A percentile compares a stretch with the other conserved stretches of the same genome.
These are phyloP conservation scores for Saturnispora silvae DNA, from an alignment of 805 yeast genomes.

Conservation along the genomic window DNA sequence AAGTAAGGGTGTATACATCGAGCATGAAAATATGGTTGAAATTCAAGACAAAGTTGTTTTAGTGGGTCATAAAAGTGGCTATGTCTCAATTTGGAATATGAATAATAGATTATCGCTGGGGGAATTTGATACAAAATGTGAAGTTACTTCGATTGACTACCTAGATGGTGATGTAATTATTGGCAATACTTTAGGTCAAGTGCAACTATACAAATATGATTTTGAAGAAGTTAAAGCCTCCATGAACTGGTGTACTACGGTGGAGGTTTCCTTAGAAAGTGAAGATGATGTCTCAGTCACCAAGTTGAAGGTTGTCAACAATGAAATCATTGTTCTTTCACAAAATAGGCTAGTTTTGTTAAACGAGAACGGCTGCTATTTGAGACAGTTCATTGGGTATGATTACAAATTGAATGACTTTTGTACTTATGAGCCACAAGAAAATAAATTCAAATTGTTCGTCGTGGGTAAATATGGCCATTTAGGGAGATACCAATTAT, in stretches of 20 bases:
- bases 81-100: slow-evolving; percentile 34
- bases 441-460: too few species aligned
- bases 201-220: slow-evolving; percentile 10
- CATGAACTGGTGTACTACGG: slow-evolving; percentile 11
- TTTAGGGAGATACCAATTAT: too few species aligned
- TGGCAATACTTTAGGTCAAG: slow-evolving; percentile 16
- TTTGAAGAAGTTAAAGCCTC: background rate
- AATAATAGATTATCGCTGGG: slow-evolving; percentile 17
- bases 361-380: too few species aligned
- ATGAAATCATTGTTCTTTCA: too few species aligned
- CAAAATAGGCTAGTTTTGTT: too few species aligned
- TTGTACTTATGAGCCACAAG: too few species aligned
- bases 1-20: background rate
- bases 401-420: too few species aligned
- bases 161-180: slow-evolving; percentile 6
- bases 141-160: slow-evolving; percentile 5
- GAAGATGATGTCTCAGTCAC: too few species aligned
- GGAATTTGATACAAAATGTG: slow-evolving; percentile 14
- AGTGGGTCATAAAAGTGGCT: slow-evolving; percentile 35
- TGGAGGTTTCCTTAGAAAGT: too few species aligned
- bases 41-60: slow-evolving; percentile 33
- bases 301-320: too few species aligned
- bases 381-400: too few species aligned
- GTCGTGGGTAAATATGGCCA: too few species aligned
- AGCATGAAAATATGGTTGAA: slow-evolving; percentile 31